Conservation (phyloP, 441 rosid species). For the Populus trichocarpa region DNA sequence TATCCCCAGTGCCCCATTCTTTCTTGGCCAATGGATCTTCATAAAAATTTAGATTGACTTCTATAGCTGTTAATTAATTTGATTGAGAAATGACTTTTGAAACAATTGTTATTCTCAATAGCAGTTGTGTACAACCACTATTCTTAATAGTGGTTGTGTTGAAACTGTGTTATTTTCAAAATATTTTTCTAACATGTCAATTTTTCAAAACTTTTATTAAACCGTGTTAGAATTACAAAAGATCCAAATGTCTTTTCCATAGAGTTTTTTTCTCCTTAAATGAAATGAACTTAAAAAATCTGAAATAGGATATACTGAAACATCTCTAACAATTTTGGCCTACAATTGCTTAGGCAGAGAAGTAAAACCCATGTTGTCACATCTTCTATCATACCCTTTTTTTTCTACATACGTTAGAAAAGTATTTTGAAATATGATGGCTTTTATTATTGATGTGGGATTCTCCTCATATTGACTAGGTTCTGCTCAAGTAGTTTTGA, state of each 20-base stretch:
- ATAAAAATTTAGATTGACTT: too few species aligned
- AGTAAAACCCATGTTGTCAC: slow-evolving; percentile 4
- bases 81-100: too few species aligned
- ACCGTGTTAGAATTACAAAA: too few species aligned
- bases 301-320: slow-evolving; percentile 32
- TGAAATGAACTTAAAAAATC: slow-evolving; percentile 54
- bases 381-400: not conserved
- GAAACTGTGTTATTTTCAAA: too few species aligned
- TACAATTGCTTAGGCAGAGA: slow-evolving; percentile 13
- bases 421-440: not conserved
- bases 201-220: too few species aligned
- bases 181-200: too few species aligned
- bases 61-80: too few species aligned
- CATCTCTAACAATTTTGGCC: slow-evolving; percentile 24
- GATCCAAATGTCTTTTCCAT: too few species aligned
- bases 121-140: too few species aligned
- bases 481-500: not conserved
- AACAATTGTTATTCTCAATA: too few species aligned
- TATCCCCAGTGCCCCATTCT: too few species aligned
- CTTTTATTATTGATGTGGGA: not conserved
- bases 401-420: not conserved
- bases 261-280: slow-evolving; percentile 19
- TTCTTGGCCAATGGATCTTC: too few species aligned
- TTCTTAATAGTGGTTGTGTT: not conserved
- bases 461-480: not conserved